Evolutionary conservation across 202 grass and related monocot genomes (phyloP), one percentile per base, ranked within the genome.

Genomic region (Saccharum hybrid): DNA sequence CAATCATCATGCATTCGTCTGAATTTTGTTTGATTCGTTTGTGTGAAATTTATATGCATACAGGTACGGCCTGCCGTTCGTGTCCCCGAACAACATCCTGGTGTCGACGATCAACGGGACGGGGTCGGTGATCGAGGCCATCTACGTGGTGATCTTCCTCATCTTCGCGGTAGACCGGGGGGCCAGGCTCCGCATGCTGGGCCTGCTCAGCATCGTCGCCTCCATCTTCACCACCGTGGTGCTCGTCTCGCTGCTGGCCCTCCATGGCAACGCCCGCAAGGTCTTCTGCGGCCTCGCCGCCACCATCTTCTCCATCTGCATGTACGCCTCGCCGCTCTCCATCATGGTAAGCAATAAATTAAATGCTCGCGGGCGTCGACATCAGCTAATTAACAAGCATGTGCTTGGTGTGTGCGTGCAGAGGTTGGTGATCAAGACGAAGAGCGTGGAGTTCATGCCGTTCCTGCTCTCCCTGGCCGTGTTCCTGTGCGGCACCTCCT

Each of bases 401-500:
- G 41, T 34, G 39, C 66, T 43, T 40, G 8, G 14, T 76, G 13
- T 10, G 39, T n/a, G 60, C 0, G 19, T 87, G 87, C 91, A 98
- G 96, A 96, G 91, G 89, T 15, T 99, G 89, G 96, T 99, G 93
- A 87, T 99, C 79, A 96, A 92, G 85, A 96, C 96, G 2, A 99
- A 99, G 76, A 99, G 96, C 85, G 96, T 99, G 89, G 93, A 96
- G 86, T 99, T 81, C 91, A 99, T 99, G 96, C 96, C 96, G n/a
- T 96, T 99, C 77, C 90, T 99, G 77, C 93, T 99, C 56, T 99
- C 96, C 16, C 83, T 96, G 72, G 90, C 86, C 62, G 91, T 96
- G 2, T 99, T 99, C 89, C 83, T 99, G 46, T 94, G 93, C 71
- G 96, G 93, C 51, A 99, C 93, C 49, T 99, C 96, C 14, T 99